Evolutionary conservation across 1,284 basidiomycete species (phyloP).

Genomic region (Bjerkandera adusta): DNA sequence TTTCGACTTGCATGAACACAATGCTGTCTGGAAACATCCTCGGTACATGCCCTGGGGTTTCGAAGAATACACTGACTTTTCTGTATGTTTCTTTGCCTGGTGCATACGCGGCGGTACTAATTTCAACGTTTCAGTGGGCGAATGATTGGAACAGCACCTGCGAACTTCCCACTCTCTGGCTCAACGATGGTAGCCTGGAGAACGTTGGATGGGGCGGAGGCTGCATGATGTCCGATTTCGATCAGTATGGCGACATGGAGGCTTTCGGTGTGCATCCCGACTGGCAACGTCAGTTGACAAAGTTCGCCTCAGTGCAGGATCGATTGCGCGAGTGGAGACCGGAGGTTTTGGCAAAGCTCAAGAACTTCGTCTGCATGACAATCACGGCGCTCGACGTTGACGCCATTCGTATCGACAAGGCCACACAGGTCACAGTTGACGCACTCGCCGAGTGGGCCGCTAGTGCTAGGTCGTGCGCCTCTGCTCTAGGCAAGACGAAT

Average conservation of each 20-base stretch:
- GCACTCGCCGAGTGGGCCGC: conserved; percentile 77
- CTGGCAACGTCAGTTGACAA: conserved; percentile 90
- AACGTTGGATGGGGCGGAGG: conserved; percentile 54
- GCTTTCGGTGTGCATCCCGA: conserved; percentile 95
- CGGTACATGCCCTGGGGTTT: conserved; percentile 82
- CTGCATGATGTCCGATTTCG: conserved; percentile 82
- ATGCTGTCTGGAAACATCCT: conserved; percentile 75
- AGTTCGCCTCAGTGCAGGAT: conserved; percentile 93
- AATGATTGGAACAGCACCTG: conserved; percentile 77
- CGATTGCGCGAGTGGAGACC: conserved; percentile 89
- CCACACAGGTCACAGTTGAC: conserved; percentile 85
- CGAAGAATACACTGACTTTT: conserved; percentile 80
- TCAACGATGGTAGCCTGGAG: conserved; percentile 67
- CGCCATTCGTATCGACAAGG: conserved; percentile 92
- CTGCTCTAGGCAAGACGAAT: conserved; percentile 71
- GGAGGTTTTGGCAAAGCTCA: conserved; percentile 71
- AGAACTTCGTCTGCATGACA: conserved; percentile 79
- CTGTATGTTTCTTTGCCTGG: conserved; percentile 34
- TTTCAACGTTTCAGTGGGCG: conserved; percentile 39
- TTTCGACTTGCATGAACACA: conserved; percentile 75
- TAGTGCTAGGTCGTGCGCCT: conserved; percentile 72
- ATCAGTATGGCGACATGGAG: conserved; percentile 93
- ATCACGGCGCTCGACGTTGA: conserved; percentile 87
- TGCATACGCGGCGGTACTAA: not conserved
- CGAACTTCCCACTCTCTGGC: conserved; percentile 75